Evolutionary conservation across 2,329 filamentous ascomycete genomes (phyloP), one percentile per base, ranked within the genome.

Genomic region (Polychaeton citri): DNA sequence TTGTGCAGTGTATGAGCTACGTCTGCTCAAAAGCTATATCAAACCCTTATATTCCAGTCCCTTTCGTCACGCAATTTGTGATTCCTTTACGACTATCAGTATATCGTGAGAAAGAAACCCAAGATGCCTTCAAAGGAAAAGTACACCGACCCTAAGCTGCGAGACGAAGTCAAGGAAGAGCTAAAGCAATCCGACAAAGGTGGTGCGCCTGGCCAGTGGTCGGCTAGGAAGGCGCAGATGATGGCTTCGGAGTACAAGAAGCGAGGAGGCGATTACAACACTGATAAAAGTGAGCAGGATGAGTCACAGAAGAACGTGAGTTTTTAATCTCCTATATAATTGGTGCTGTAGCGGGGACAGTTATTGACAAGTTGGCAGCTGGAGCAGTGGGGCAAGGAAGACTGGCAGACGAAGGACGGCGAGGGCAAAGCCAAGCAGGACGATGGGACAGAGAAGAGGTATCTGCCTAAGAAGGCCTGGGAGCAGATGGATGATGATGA

Each of bases 371-470:
- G n/a, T n/a, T n/a, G n/a, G n/a, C n/a, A n/a, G n/a, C n/a, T n/a
- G n/a, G n/a, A n/a, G 5, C 54, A 65, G 13, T 68, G 65, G 64
- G 55, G 50, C 0, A 52, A 65, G n/a, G 65, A 68, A 36, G 60
- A 68, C 4, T 67, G 64, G 63, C 63, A 67, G 51, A 67, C 63
- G 1, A 67, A 66, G 38, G 63, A 68, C 32, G 64, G 64, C 1
- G 56, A 52, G 5, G 64, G 58, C 0, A 50, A 58, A n/a, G 63
- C 65, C 2, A 63, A 62, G 38, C 47, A 64, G 34, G 54, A 53
- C 2, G 62, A 66, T 41, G 63, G 61, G 1, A 62, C 58, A 1
- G 48, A 61, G 41, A 60, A 66, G 47, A 46, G 62, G 13, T 66
- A 66, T 44, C 39, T 65, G 32, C 62, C 65, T 1, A 66, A 65